Evolutionary conservation across 1,284 basidiomycete genomes (phyloP), one percentile per base, ranked within the genome.

Genomic region (Trichosporon ovoides): DNA sequence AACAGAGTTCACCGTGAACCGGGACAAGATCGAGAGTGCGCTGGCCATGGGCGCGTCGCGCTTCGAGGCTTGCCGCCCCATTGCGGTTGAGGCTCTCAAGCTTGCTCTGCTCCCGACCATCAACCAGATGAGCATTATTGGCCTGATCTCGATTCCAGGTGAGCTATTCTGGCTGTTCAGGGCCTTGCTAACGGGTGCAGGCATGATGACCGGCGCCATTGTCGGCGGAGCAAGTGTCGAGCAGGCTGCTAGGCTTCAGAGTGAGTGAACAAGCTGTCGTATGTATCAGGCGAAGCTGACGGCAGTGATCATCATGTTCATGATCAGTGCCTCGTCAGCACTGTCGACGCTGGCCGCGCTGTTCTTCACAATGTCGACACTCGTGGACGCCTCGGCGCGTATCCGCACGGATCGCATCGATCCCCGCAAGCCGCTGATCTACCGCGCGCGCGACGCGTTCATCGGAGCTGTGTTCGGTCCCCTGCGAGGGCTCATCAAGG

Each of bases 191-290:
- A 57, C 53, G 28, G 9, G 5, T 7, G 11, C 46, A 81, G 83
- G 87, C 1, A 90, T 90, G 87, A 91, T 92, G 88, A 91, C 88
- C 0, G 89, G 90, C 66, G 88, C 89, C 1, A 87, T 92, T 62
- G 84, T 92, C 16, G 90, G 88, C 20, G 90, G 89, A 0, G 84
- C 87, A 34, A 85, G 85, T 31, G 88, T 92, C 52, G 82, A 88
- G 50, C 88, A 91, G 75, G 90, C 90, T 0, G 88, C 88, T 1
- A 84, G 85, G 53, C 77, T 92, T 11, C 90, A 92, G 69, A 91
- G 78, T 79, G 60, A 61, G 78, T 69, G 1, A 12, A 11, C 22
- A 22, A 2, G 6, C 10, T 43, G 1, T 6, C 20, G 14, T 38
- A 28, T 18, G 24, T 56, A 11, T 9, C 18, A 18, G 3, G 35